Conservation (phyloP, 805 yeast species). For the Saccharomycopsis guyanensis region DNA sequence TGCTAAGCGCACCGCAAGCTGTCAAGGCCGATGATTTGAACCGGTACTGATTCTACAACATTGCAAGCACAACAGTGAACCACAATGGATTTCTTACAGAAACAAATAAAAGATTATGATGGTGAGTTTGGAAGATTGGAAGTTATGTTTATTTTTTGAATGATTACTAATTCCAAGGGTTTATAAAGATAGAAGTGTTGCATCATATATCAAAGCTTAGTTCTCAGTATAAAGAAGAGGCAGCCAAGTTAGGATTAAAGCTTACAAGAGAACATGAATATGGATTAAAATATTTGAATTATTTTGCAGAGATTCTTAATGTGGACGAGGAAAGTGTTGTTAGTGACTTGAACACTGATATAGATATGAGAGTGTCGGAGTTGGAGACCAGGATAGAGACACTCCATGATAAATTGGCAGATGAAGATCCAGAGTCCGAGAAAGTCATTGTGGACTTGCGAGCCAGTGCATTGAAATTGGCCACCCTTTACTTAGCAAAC, state of each 20-base stretch:
- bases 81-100: not conserved
- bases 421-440: not conserved
- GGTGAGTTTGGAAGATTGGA: constrained; percentile 6
- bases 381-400: not conserved
- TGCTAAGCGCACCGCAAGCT: too few relatives aligned
- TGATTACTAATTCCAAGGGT: not conserved
- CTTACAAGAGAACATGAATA: not conserved
- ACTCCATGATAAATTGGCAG: not conserved
- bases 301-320: not conserved
- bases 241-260: not conserved
- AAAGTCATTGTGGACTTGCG: not conserved
- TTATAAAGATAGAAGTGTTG: constrained; percentile 1
- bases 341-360: not conserved
- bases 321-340: not conserved
- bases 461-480: not conserved
- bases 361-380: not conserved
- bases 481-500: constrained; percentile 4
- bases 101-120: constrained; percentile 1
- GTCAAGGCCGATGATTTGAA: too few relatives aligned
- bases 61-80: not conserved
- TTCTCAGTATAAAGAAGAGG: not conserved
- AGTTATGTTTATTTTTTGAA: not conserved
- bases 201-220: constrained; percentile 1
- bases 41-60: too few relatives aligned
- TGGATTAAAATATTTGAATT: constrained; percentile 5